Evolutionary conservation across 176 grass and related monocot species (phyloP).

Genomic region (Paspalum vaginatum): DNA sequence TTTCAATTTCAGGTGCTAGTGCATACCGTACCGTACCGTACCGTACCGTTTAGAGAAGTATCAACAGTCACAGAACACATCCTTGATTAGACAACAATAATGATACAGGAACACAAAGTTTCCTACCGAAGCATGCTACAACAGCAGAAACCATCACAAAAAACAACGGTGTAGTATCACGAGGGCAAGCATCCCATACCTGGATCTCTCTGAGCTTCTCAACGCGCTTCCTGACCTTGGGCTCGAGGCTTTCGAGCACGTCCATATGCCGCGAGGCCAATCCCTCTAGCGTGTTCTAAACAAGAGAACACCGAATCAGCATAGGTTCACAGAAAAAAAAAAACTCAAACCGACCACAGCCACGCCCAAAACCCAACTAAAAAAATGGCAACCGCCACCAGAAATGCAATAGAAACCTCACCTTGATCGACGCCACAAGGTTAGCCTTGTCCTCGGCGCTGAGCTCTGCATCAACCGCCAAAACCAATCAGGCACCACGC

Average conservation of each 20-base stretch:
- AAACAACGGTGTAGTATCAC: not conserved
- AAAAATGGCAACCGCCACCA: not conserved
- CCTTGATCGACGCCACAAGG: conserved; percentile 72
- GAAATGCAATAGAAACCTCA: conserved; percentile 28
- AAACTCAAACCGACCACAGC: not conserved
- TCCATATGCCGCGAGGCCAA: conserved; percentile 65
- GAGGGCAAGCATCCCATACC: conserved; percentile 40
- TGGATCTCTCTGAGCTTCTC: conserved; percentile 77
- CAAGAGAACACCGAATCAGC: conserved; percentile 26
- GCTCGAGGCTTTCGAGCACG: conserved; percentile 68
- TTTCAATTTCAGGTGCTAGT: conserved; percentile 6
- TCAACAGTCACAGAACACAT: not conserved
- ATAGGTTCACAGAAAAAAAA: not conserved
- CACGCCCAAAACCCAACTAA: not conserved
- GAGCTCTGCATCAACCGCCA: conserved; percentile 51
- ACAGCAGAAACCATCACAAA: not conserved
- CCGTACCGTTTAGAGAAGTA: not conserved
- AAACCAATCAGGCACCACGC: conserved; percentile 16
- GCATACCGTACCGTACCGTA: not conserved
- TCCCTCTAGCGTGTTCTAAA: conserved; percentile 74
- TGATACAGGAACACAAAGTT: conserved; percentile 4
- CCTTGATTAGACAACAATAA: not conserved
- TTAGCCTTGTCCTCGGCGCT: conserved; percentile 75
- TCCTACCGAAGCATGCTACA: not conserved
- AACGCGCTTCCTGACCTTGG: conserved; percentile 84